These are phyloP conservation scores for Pichia nanzhaoensis DNA, from an alignment of 805 yeast species.

Conservation along the genomic window DNA sequence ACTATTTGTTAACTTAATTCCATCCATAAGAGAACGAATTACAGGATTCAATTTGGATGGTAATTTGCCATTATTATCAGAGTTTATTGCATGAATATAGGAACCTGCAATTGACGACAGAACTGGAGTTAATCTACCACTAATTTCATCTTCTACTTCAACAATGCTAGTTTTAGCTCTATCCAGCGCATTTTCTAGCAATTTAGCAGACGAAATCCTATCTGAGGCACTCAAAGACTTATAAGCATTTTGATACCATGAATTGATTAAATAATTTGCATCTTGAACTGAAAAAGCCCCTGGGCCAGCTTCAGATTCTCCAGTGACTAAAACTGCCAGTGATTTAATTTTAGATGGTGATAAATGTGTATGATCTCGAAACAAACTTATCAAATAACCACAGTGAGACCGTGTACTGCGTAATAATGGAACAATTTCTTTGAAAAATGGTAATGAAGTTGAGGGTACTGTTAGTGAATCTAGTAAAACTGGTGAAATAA, in stretches of 20 bases:
- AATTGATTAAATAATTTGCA: conserved; percentile 63
- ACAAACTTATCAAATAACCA: conserved; percentile 70
- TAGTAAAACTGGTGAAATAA: conserved; percentile 8
- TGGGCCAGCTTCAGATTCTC: conserved; percentile 90
- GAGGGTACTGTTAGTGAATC: neutral
- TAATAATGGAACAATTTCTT: conserved; percentile 82
- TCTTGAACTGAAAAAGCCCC: conserved; percentile 78
- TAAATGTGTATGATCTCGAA: conserved; percentile 70
- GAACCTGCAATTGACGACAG: conserved; percentile 76
- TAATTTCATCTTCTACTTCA: conserved; percentile 53
- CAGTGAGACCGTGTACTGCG: conserved; percentile 84
- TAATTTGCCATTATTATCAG: conserved; percentile 51
- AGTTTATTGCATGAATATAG: conserved; percentile 14
- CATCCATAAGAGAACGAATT: conserved; percentile 87
- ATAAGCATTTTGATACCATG: conserved; percentile 59
- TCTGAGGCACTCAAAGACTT: conserved; percentile 58
- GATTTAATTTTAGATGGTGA: conserved; percentile 69
- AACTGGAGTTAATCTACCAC: conserved; percentile 50
- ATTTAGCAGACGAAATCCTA: conserved; percentile 62
- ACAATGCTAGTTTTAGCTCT: conserved; percentile 59
- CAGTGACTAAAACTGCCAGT: conserved; percentile 84
- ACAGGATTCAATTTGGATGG: conserved; percentile 86
- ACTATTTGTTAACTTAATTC: conserved; percentile 71
- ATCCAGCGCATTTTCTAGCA: conserved; percentile 72
- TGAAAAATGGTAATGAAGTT: conserved; percentile 44